Evolutionary conservation across 805 yeast species (phyloP).

Genomic region (Candida ponderosae): DNA sequence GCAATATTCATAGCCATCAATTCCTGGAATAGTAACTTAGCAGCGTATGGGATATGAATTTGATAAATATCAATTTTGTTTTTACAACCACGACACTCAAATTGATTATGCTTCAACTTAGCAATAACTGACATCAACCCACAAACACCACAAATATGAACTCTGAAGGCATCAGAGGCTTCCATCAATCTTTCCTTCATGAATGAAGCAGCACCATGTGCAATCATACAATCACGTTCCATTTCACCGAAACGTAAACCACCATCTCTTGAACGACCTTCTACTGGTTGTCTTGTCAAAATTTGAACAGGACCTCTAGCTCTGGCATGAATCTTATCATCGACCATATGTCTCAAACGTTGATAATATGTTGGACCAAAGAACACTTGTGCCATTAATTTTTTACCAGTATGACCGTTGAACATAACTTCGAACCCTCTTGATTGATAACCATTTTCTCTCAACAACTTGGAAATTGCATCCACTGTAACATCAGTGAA

Average conservation of each 20-base stretch:
- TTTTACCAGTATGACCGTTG: constrained; percentile 98
- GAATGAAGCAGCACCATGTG: constrained; percentile 99
- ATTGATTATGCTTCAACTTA: constrained; percentile 93
- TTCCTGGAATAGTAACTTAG: constrained; percentile 96
- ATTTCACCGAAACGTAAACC: constrained; percentile 98
- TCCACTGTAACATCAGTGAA: constrained; percentile 98
- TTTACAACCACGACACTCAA: constrained; percentile 97
- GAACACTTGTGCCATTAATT: constrained; percentile 95
- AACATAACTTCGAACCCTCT: constrained; percentile 99
- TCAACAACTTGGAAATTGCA: constrained; percentile 83
- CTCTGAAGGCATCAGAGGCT: constrained; percentile 98
- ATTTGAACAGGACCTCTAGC: constrained; percentile 99
- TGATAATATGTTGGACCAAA: constrained; percentile 99
- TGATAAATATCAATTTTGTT: constrained; percentile 97
- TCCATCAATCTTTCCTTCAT: constrained; percentile 97
- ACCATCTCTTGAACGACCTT: constrained; percentile 99
- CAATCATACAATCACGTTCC: constrained; percentile 99
- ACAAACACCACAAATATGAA: constrained; percentile 96
- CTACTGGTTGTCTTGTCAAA: constrained; percentile 96
- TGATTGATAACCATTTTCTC: constrained; percentile 95
- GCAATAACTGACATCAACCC: constrained; percentile 98
- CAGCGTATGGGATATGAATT: constrained; percentile 97
- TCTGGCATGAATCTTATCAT: constrained; percentile 97
- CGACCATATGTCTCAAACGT: constrained; percentile 98
- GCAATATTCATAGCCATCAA: constrained; percentile 99